Conservation (phyloP, 768 basidiomycete species). For the Holtermanniella nyarrowii region DNA sequence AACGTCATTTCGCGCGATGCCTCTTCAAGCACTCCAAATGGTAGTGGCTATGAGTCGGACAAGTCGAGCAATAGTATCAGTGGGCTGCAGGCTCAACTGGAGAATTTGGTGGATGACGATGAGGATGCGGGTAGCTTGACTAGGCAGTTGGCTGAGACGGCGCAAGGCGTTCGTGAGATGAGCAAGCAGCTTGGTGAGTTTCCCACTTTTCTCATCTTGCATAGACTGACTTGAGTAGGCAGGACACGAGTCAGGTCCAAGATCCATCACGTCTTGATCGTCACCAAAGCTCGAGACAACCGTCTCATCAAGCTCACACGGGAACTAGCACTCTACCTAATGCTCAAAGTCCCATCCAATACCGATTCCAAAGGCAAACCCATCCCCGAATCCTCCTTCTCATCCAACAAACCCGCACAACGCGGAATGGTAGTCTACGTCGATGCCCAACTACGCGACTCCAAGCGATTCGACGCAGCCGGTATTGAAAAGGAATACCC, state of each 20-base stretch:
- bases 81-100: constrained; percentile 18
- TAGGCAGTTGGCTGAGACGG: constrained; percentile 88
- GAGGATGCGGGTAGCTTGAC: constrained; percentile 70
- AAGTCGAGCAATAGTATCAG: constrained; percentile 23
- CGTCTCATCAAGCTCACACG: constrained; percentile 88
- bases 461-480: constrained; percentile 85
- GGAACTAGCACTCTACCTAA: constrained; percentile 86
- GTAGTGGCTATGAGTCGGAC: constrained; percentile 22
- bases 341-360: constrained; percentile 52
- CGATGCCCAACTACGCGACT: constrained; percentile 76
- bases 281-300: constrained; percentile 97
- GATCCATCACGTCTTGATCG: constrained; percentile 85
- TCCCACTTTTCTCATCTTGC: not conserved
- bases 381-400: not conserved
- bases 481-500: constrained; percentile 80
- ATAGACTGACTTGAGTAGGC: constrained; percentile 47
- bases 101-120: constrained; percentile 47
- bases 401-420: not conserved
- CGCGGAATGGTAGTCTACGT: constrained; percentile 85
- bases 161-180: constrained; percentile 94
- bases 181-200: constrained; percentile 88
- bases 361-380: not conserved
- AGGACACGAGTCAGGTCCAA: constrained; percentile 82
- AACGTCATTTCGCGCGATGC: constrained; percentile 2
- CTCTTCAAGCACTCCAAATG: not conserved